Percentiles rank a stretch among this genome's conserved stretches.
Conservation (phyloP, 306 rosid species). For the Prunus salicina region DNA sequence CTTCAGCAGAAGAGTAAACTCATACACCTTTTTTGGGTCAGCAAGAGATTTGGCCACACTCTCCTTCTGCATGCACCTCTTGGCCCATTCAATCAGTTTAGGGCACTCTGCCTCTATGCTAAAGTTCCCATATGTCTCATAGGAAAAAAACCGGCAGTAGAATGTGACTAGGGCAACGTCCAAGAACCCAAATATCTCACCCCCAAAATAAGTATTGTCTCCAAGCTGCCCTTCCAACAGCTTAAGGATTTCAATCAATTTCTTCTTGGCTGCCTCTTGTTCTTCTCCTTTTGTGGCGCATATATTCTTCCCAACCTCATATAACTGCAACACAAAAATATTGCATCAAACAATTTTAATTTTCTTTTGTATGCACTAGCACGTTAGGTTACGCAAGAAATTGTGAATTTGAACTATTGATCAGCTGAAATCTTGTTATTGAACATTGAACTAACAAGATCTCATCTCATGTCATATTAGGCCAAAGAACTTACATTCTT, state of each 20-base stretch:
- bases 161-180: slow-evolving; percentile 33
- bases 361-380: too few species aligned
- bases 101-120: slow-evolving; percentile 21
- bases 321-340: slow-evolving; percentile 13
- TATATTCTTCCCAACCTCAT: slow-evolving; percentile 25
- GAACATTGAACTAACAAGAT: too few species aligned
- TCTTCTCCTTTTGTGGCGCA: slow-evolving; percentile 25
- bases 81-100: slow-evolving; percentile 12
- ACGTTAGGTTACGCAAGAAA: too few species aligned
- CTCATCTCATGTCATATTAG: too few species aligned
- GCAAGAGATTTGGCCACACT: slow-evolving; percentile 31
- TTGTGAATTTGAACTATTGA: too few species aligned
- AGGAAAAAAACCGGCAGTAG: slow-evolving; percentile 1
- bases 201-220: slow-evolving; percentile 23
- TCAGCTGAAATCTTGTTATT: too few species aligned
- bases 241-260: slow-evolving; percentile 11
- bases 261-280: slow-evolving; percentile 22
- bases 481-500: slow-evolving; percentile 21
- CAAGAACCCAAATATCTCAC: slow-evolving; percentile 24
- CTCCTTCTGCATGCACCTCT: slow-evolving; percentile 7
- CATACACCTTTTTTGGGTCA: slow-evolving; percentile 22
- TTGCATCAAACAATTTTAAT: too few species aligned
- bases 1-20: slow-evolving; percentile 16
- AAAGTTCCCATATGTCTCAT: slow-evolving; percentile 15
- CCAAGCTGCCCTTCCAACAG: slow-evolving; percentile 32